A percentile compares a stretch with the other conserved stretches of the same genome.
Conservation (phyloP, 306 rosid genomes). For the Cicer bijugum region DNA sequence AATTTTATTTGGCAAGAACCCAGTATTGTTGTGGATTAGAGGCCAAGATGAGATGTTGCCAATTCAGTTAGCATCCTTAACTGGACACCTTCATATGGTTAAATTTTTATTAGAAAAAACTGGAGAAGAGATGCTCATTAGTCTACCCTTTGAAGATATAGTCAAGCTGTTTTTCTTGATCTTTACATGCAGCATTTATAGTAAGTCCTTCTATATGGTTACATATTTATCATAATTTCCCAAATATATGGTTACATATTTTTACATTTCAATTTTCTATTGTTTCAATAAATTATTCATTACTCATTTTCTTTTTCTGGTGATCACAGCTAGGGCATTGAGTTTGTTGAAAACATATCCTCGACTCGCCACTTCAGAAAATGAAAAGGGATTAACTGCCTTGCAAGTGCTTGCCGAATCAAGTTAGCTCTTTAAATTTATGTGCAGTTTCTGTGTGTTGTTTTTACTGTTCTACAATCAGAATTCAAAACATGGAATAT, state of each 20-base stretch:
- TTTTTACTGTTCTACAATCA: no score
- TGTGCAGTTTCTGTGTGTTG: no score
- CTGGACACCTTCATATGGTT: neutral
- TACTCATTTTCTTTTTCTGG: neutral
- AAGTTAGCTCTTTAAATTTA: neutral
- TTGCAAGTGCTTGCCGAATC: constrained; percentile 21
- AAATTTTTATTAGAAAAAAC: neutral
- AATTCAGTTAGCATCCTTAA: constrained; percentile 30
- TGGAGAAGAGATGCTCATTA: neutral
- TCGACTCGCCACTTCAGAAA: neutral
- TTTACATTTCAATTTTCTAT: no score
- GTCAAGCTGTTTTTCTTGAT: constrained; percentile 17
- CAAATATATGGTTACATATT: no score
- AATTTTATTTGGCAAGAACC: constrained; percentile 2
- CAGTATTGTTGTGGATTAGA: neutral
- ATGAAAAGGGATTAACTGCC: neutral
- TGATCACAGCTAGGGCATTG: neutral
- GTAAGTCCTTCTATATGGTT: constrained; percentile 3
- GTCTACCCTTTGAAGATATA: neutral
- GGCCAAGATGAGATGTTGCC: neutral
- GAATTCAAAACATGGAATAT: neutral
- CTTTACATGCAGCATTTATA: neutral
- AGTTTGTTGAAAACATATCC: neutral
- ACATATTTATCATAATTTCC: no score
- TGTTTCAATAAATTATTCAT: no score